Conservation (phyloP, 2,329 filamentous ascomycete species). For the Aureobasidium sp. region DNA sequence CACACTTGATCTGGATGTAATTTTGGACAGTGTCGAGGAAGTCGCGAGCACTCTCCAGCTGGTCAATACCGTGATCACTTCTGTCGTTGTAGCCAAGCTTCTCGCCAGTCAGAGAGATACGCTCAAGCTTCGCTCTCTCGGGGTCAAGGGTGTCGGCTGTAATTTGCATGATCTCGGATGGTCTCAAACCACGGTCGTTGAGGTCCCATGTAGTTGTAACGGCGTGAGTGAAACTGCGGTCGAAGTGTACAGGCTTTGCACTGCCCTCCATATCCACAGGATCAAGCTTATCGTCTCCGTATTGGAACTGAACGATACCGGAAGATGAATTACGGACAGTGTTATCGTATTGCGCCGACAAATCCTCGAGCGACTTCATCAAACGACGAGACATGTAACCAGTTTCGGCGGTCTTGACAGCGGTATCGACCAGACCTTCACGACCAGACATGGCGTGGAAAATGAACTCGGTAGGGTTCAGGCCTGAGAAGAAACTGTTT, state of each 20-base stretch:
- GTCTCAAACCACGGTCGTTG: constrained; percentile 61
- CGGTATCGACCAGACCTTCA: constrained; percentile 97
- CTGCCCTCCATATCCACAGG: constrained; percentile 96
- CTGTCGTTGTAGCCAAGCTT: constrained; percentile 60
- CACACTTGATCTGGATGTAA: constrained; percentile 47
- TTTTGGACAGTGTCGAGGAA: constrained; percentile 73
- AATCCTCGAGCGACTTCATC: constrained; percentile 96
- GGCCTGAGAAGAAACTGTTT: constrained; percentile 93
- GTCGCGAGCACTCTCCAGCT: constrained; percentile 65
- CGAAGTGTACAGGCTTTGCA: constrained; percentile 85
- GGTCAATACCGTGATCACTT: constrained; percentile 49
- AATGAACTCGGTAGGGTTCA: constrained; percentile 85
- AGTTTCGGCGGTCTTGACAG: constrained; percentile 97
- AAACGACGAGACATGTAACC: constrained; percentile 97
- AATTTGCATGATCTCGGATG: constrained; percentile 62
- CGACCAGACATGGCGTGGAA: constrained; percentile 98
- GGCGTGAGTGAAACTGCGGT: constrained; percentile 78
- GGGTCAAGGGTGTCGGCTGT: constrained; percentile 60
- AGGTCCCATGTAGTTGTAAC: constrained; percentile 73
- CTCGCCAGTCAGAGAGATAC: constrained; percentile 53
- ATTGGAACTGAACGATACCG: constrained; percentile 91
- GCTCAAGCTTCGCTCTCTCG: constrained; percentile 58
- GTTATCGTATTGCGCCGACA: constrained; percentile 87
- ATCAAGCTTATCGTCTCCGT: constrained; percentile 90
- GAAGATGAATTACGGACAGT: constrained; percentile 88